Base-by-base conservation (phyloP, 805 yeast genomes). In the Ogataea pignaliae region DNA sequence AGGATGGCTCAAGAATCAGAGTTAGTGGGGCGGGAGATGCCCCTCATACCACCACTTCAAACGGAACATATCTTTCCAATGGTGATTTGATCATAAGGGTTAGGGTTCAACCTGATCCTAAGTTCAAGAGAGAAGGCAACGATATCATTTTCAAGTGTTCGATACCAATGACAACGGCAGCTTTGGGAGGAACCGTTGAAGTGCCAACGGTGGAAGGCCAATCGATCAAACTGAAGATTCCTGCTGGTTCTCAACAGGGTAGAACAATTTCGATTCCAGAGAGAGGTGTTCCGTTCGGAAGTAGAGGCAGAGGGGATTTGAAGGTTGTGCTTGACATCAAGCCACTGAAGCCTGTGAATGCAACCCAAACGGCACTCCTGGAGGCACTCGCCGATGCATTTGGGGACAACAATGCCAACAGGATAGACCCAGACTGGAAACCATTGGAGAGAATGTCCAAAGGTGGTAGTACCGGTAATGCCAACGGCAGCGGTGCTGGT, bases 321-420 rank as follows among this genome's bases (percentile, higher is more conserved):
- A 82, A 79, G 54, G 87, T 93, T 14, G 71, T 78, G 11, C 74
- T 89, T 53, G 78, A 79, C 40, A 85, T 93, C 14, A 77, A 79
- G 55, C 79, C 89, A 3, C 69, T 82, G 54, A 76, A 81, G 45
- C 95, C 98, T 2, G 75, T 76, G 43, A 83, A 86, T 18, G 86
- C 91, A 12, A 83, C 93, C 1, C 96, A 93, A 63, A 83, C 82
- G 11, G 95, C 95, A 28, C 70, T 93, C 43, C 73, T 95, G 57
- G 99, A 93, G 63, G 96, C 97, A 0, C 73, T 93, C 50, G 99
- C 99, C 1, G 97, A 89, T 59, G 85, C 95, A 2, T 76, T 85
- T 39, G 79, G 85, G 46, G 99, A 93, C 63, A 71, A 72, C 36
- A 75, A 72, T 18, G 99, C 99, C 3, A 85, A 76, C 53, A 72